Base-by-base conservation (phyloP, 2,329 filamentous ascomycete genomes). In the Helminthosporium solani region DNA sequence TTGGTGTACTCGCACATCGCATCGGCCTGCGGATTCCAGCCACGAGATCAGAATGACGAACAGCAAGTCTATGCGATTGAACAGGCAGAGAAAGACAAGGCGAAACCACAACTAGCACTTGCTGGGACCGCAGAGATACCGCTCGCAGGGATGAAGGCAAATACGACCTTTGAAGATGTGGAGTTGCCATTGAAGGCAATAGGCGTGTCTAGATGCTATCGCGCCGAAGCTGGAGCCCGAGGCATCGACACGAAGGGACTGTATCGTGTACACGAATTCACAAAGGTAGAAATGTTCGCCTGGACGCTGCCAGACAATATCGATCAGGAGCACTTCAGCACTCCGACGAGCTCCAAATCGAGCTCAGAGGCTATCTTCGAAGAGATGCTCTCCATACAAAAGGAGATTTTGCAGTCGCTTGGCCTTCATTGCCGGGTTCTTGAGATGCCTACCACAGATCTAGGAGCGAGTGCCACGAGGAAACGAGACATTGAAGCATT, bases 261-360 rank as follows among this genome's bases (percentile, higher is more conserved):
- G 1, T 99, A 97, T 73, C 86, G 94, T 21, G 94, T 99, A 3
- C 94, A 99, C 72, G 94, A 99, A 72, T 99, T 99, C 72, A 96
- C 90, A 21, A 99, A 99, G 70, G 92, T 99, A 0, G 94, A 99
- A 71, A 85, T 99, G 78, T 97, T 99, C 67, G 90, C 87, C 0
- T 99, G 94, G 94, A 87, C 89, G 3, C 60, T 78, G 23, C 83
- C 88, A 1, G 77, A 82, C 42, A 59, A 59, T 21, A 48, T 46
- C 25, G 62, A 57, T 3, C 52, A 64, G 7, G 65, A 70, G 2
- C 60, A 67, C 34, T 70, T 71, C 40, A 56, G 54, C 6, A 54
- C 60, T 8, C 46, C 60, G 31, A 37, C 53, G n/a, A n/a, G n/a
- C n/a, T n/a, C n/a, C 40, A 34, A 68, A 56, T 72, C 57, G 37